Percentiles rank a stretch among this genome's conserved stretches.
These are phyloP conservation scores for Lyophyllum semitale DNA, from an alignment of 768 basidiomycete genomes.

Conservation along the genomic window DNA sequence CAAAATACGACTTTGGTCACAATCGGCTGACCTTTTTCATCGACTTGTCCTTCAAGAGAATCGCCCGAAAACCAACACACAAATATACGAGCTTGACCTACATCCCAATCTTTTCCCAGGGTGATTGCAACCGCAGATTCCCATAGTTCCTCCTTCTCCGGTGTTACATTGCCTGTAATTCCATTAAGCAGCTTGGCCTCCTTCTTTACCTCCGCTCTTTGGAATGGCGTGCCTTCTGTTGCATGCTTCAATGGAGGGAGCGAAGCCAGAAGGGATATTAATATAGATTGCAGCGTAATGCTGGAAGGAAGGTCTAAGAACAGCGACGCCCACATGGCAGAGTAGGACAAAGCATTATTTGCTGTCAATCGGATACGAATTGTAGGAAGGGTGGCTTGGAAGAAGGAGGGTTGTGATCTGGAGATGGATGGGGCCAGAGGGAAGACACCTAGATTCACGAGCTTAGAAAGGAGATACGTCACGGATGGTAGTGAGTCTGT, in stretches of 20 bases:
- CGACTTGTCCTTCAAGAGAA: conserved; percentile 23
- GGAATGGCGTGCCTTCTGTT: conserved; percentile 26
- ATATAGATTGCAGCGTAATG: conserved; percentile 54
- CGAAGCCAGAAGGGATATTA: conserved; percentile 60
- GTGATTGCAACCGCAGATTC: conserved; percentile 49
- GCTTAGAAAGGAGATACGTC: conserved; percentile 60
- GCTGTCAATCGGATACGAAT: conserved; percentile 44
- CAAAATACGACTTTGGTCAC: neutral
- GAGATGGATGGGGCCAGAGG: conserved; percentile 49
- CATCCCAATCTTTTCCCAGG: conserved; percentile 59
- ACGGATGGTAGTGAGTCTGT: conserved; percentile 44
- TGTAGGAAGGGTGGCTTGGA: conserved; percentile 46
- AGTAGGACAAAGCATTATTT: conserved; percentile 37
- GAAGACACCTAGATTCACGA: conserved; percentile 69
- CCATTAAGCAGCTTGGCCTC: conserved; percentile 53
- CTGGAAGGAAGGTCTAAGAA: conserved; percentile 51
- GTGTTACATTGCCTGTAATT: conserved; percentile 53
- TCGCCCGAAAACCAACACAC: conserved; percentile 68
- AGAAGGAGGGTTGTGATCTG: conserved; percentile 75
- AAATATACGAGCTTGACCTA: conserved; percentile 61
- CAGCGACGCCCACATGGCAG: conserved; percentile 48
- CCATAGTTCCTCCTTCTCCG: conserved; percentile 53
- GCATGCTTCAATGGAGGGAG: conserved; percentile 33
- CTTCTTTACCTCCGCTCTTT: conserved; percentile 48
- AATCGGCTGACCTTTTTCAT: conserved; percentile 28